Evolutionary conservation across 495 filamentous ascomycete genomes (phyloP), one percentile per base, ranked within the genome.

Genomic region (Alectoria sarmentosa): DNA sequence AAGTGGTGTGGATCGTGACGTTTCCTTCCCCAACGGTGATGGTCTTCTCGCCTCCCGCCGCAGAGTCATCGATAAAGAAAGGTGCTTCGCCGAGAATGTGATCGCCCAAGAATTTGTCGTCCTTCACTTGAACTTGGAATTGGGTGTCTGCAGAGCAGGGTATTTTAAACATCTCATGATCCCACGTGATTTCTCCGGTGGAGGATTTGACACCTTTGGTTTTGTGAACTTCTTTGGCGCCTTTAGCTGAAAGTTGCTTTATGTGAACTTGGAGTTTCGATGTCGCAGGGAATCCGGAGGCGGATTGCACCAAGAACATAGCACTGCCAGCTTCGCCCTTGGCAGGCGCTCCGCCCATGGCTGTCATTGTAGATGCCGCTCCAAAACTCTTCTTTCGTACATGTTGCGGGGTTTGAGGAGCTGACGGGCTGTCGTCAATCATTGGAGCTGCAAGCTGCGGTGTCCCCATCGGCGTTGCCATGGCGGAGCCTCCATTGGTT

Each of bases 21-120:
- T 73, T 80, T 14, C 91, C 90, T 28, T 73, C 77, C 17, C 92
- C 92, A 60, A 89, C 84, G 23, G 74, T 77, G 38, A 98, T 76
- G 19, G 80, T 69, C 80, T 92, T 96, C 68, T 96, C 91, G 46
- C 83, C 80, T 26, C 86, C 86, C 3, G 79, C 76, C 30, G 74
- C 69, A 1, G 78, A 77, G 70, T 98, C 92, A 62, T 90, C 90
- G 19, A 98, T 86, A 71, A 95, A 92, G 79, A 96, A 96, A n/a
- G 87, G 67, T 0, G 80, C 82, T 69, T 98, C 92, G 52, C 94
- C 94, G 14, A 98, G 80, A 54, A 88, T 84, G 69, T 96, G 92
- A 46, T 82, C 87, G 46, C 89, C 85, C 69, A 97, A 91, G 6
- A 87, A 89, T 66, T 88, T 83, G 72, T 96, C 89, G 70, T 90